A percentile compares a stretch with the other conserved stretches of the same genome.
phyloP scores from a whole-genome alignment of 2,329 filamentous ascomycete species.

The Xylaria multiplex region DNA sequence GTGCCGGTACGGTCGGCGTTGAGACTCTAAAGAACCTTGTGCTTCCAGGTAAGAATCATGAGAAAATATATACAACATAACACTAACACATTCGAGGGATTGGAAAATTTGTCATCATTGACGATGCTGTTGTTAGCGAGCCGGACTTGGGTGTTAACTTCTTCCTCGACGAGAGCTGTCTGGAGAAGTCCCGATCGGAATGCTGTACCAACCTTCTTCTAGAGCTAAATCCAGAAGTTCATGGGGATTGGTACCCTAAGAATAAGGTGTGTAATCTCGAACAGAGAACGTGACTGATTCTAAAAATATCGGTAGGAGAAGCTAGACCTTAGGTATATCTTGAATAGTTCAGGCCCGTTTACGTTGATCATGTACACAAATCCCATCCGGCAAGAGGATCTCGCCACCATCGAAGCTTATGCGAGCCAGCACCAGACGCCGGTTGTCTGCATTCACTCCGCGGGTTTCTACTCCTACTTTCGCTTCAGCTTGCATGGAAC shows the following conservation, averaged over 20 bases:
- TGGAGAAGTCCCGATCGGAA: slow-evolving; percentile 82
- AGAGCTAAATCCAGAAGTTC: slow-evolving; percentile 93
- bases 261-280: slow-evolving; percentile 50
- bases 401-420: slow-evolving; percentile 60
- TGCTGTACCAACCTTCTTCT: slow-evolving; percentile 79
- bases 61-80: neutral
- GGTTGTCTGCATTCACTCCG: slow-evolving; percentile 84
- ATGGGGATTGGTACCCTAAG: slow-evolving; percentile 74
- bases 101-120: slow-evolving; percentile 90
- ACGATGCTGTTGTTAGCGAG: slow-evolving; percentile 79
- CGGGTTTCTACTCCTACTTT: slow-evolving; percentile 92
- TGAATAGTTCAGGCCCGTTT: slow-evolving; percentile 56
- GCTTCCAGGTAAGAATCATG: slow-evolving; percentile 70
- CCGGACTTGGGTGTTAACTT: slow-evolving; percentile 95
- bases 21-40: slow-evolving; percentile 98
- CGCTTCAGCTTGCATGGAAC: slow-evolving; percentile 79
- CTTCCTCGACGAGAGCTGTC: slow-evolving; percentile 82
- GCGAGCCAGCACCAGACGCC: slow-evolving; percentile 71
- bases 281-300: slow-evolving; percentile 17
- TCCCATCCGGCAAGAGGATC: slow-evolving; percentile 57
- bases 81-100: slow-evolving; percentile 66
- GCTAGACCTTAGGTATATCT: slow-evolving; percentile 54
- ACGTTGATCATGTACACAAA: slow-evolving; percentile 66
- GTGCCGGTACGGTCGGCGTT: slow-evolving; percentile 85
- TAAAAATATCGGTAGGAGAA: slow-evolving; percentile 43